A percentile compares a stretch with the other conserved stretches of the same genome.
phyloP scores from a whole-genome alignment of 345 rosid species.

The Bretschneidera sinensis region DNA sequence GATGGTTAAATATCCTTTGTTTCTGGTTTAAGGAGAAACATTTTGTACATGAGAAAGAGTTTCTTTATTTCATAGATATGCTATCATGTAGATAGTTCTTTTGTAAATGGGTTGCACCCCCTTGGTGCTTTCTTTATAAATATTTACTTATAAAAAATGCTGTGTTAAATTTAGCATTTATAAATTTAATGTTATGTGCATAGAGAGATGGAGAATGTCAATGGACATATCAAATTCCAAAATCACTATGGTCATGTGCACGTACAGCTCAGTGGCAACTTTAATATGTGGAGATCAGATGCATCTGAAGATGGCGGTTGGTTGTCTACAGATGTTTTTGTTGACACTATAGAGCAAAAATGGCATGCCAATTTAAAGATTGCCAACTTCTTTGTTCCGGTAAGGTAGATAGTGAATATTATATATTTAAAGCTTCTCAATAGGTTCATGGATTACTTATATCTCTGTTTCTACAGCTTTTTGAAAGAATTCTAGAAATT shows the following conservation, averaged over 20 bases:
- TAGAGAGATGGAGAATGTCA: constrained; percentile 84
- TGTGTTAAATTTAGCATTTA: constrained; percentile 20
- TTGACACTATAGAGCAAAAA: constrained; percentile 70
- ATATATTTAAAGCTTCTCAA: constrained; percentile 1
- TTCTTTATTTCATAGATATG: too few species aligned
- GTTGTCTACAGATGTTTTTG: constrained; percentile 88
- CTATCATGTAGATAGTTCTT: too few species aligned
- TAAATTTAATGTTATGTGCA: constrained; percentile 21
- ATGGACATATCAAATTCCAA: constrained; percentile 84
- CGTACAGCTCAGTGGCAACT: constrained; percentile 84
- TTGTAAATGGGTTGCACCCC: too few species aligned
- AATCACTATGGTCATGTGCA: constrained; percentile 74
- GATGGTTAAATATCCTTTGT: too few species aligned
- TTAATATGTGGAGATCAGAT: constrained; percentile 85
- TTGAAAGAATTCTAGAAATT: constrained; percentile 87
- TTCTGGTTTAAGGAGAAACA: too few species aligned
- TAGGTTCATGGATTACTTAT: constrained; percentile 6
- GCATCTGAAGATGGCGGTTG: constrained; percentile 87
- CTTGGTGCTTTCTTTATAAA: too few species aligned
- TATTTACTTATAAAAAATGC: too few species aligned
- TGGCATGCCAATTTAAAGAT: constrained; percentile 91
- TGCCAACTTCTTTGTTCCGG: constrained; percentile 89
- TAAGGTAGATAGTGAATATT: constrained; percentile 38
- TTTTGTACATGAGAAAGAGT: too few species aligned
- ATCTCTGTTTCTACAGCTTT: constrained; percentile 49